Percentiles rank a stretch among this genome's conserved stretches.
Evolutionary conservation across 108 stramenopile genomes (phyloP).

Genomic region (Fragilariopsis cylindrus): DNA sequence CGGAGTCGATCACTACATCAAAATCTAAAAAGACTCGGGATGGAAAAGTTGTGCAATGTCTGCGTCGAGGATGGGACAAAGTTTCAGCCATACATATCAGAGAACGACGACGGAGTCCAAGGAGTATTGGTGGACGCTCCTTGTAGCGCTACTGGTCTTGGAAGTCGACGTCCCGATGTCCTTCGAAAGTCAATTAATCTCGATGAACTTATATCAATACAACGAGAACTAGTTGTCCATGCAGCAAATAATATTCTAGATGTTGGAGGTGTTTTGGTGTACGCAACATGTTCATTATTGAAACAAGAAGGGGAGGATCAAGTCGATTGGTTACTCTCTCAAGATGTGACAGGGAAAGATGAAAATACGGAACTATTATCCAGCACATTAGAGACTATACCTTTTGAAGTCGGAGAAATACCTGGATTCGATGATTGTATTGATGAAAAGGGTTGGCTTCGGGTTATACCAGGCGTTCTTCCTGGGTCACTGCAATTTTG

Average conservation of each 20-base stretch:
- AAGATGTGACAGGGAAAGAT: not conserved
- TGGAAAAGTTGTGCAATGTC: constrained; percentile 48
- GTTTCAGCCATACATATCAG: constrained; percentile 42
- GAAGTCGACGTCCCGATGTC: constrained; percentile 78
- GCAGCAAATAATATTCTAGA: constrained; percentile 63
- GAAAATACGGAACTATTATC: constrained; percentile 5
- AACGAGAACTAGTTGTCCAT: constrained; percentile 58
- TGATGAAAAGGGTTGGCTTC: constrained; percentile 74
- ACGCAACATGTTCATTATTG: constrained; percentile 80
- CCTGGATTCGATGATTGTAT: constrained; percentile 83
- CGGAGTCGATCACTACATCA: constrained; percentile 49
- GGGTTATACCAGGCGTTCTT: constrained; percentile 70
- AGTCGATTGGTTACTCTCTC: constrained; percentile 54
- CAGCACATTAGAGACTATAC: constrained; percentile 46
- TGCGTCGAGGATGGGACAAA: constrained; percentile 61
- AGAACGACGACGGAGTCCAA: constrained; percentile 26
- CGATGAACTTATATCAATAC: constrained; percentile 49
- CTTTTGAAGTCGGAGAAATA: constrained; percentile 62
- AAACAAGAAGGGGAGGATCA: constrained; percentile 79
- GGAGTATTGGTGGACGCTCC: constrained; percentile 81
- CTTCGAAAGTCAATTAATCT: constrained; percentile 43
- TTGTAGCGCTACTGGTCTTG: constrained; percentile 81
- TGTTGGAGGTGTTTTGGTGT: constrained; percentile 69
- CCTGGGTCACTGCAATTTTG: constrained; percentile 45
- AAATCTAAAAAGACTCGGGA: constrained; percentile 59